phyloP scores from a whole-genome alignment of 1,139 yeast genomes.

The Saccharomyces hybrid region DNA sequence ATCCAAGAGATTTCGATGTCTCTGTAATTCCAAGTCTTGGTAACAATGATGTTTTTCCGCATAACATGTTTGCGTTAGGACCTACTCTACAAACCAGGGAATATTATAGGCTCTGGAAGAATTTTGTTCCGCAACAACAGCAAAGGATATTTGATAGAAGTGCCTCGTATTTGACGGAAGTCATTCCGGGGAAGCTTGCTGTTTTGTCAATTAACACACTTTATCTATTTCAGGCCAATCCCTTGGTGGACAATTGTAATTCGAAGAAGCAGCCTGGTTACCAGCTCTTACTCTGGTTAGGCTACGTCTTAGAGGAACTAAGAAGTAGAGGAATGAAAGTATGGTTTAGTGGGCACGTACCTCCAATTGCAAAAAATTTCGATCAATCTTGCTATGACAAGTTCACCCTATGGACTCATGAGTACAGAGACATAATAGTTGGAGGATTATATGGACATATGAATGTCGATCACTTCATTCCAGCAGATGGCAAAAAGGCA shows the following conservation, averaged over 20 bases:
- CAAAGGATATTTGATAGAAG: conserved; percentile 67
- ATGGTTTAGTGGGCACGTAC: conserved; percentile 84
- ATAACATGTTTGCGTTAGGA: conserved; percentile 73
- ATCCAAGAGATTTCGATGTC: conserved; percentile 39
- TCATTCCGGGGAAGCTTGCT: conserved; percentile 69
- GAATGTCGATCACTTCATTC: conserved; percentile 80
- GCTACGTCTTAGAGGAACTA: conserved; percentile 62
- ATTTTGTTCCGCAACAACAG: conserved; percentile 70
- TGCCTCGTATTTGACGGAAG: conserved; percentile 66
- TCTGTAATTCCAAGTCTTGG: conserved; percentile 66
- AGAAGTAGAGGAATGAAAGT: conserved; percentile 72
- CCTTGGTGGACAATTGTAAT: conserved; percentile 76
- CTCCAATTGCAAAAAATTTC: conserved; percentile 71
- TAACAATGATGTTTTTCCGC: conserved; percentile 84
- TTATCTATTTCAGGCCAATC: conserved; percentile 67
- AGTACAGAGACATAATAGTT: conserved; percentile 70
- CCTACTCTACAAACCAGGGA: conserved; percentile 81
- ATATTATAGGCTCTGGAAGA: conserved; percentile 62
- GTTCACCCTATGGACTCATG: conserved; percentile 69
- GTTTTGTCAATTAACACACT: conserved; percentile 71
- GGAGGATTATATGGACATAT: conserved; percentile 85
- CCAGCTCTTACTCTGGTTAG: conserved; percentile 68
- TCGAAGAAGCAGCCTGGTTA: conserved; percentile 68
- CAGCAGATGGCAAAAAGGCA: conserved; percentile 63
- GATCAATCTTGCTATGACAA: conserved; percentile 67